A percentile compares a stretch with the other conserved stretches of the same genome.
Conservation (phyloP, 177 flowering plant species). For the Telopea speciosissima region DNA sequence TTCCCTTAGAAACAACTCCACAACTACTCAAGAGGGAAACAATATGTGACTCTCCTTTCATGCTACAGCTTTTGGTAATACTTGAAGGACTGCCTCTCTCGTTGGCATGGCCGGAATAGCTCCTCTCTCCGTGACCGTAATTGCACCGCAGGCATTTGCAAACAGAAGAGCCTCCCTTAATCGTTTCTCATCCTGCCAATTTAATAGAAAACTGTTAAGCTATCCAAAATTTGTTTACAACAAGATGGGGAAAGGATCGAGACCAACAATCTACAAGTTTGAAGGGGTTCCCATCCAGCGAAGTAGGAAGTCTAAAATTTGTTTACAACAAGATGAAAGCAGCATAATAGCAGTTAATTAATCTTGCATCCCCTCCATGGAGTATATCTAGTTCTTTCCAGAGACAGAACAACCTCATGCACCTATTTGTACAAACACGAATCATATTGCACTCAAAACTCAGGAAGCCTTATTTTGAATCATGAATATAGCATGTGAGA, state of each 20-base stretch:
- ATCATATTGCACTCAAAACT: background rate
- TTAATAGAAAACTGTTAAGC: background rate
- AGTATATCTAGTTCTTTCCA: background rate
- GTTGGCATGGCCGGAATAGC: conserved; percentile 76
- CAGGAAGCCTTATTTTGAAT: background rate
- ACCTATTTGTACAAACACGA: background rate
- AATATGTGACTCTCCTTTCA: conserved; percentile 5
- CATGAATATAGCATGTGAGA: background rate
- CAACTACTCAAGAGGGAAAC: background rate
- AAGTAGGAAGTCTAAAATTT: background rate
- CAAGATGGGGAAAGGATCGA: no score
- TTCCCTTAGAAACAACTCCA: background rate
- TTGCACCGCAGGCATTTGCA: conserved; percentile 74
- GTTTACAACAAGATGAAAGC: background rate
- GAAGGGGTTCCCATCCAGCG: background rate
- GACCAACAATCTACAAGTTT: no score
- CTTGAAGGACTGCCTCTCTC: conserved; percentile 42
- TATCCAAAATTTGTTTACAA: no score
- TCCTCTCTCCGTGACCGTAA: conserved; percentile 61
- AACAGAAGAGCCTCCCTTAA: conserved; percentile 50
- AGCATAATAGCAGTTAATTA: background rate
- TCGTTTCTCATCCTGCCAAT: conserved; percentile 48
- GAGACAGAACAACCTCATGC: background rate
- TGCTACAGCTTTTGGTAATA: conserved; percentile 20
- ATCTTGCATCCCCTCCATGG: background rate